A percentile compares a stretch with the other conserved stretches of the same genome.
phyloP scores from a whole-genome alignment of 805 yeast species.

The Saturnispora besseyi region DNA sequence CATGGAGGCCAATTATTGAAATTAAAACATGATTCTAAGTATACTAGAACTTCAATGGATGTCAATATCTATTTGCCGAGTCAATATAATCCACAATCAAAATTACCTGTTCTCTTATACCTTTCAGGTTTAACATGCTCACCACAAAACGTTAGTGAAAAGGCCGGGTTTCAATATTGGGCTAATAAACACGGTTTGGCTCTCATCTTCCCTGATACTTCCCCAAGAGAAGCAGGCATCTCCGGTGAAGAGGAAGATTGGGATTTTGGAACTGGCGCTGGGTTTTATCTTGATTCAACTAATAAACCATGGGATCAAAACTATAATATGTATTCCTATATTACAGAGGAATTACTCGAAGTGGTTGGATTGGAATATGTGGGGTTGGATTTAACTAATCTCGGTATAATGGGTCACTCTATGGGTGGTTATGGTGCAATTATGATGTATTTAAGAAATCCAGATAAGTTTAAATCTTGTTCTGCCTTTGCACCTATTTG shows the following conservation, averaged over 20 bases:
- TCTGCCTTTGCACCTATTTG: conserved; percentile 88
- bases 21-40: conserved; percentile 59
- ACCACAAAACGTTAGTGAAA: conserved; percentile 88
- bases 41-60: conserved; percentile 65
- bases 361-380: conserved; percentile 35
- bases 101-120: conserved; percentile 67
- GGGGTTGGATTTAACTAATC: conserved; percentile 45
- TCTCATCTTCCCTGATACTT: conserved; percentile 89
- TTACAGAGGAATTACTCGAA: conserved; percentile 62
- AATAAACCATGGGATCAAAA: conserved; percentile 58
- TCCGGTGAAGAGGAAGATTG: conserved; percentile 63
- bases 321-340: conserved; percentile 82
- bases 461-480: conserved; percentile 66
- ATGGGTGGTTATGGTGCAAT: conserved; percentile 98
- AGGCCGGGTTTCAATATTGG: conserved; percentile 77
- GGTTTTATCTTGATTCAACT: conserved; percentile 85
- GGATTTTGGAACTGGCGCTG: conserved; percentile 95
- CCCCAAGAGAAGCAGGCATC: conserved; percentile 77
- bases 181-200: conserved; percentile 81
- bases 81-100: conserved; percentile 31
- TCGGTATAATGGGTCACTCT: conserved; percentile 89
- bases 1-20: conserved; percentile 74
- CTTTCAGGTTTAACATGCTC: conserved; percentile 90
- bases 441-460: conserved; percentile 53
- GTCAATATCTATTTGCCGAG: conserved; percentile 78